Evolutionary conservation across 2,329 filamentous ascomycete species (phyloP).

Genomic region (Passalora sequoiae): DNA sequence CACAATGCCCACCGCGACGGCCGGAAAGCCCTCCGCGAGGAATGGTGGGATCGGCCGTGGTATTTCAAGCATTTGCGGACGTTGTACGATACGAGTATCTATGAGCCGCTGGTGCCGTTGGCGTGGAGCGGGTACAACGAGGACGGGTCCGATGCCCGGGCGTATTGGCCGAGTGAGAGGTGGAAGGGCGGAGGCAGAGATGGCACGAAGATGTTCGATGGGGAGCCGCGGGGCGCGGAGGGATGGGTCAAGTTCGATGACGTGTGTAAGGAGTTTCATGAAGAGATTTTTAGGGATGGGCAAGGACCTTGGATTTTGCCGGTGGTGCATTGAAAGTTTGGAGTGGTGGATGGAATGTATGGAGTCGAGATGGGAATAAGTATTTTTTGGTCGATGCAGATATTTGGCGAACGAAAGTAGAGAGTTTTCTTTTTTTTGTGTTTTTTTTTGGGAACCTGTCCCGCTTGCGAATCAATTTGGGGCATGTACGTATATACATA

Average conservation of each 20-base stretch:
- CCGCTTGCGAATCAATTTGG: background rate
- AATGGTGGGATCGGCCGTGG: constrained; percentile 26
- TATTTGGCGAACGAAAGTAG: too few species aligned
- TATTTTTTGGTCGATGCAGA: too few species aligned
- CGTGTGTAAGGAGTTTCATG: constrained; percentile 41
- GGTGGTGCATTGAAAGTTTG: constrained; percentile 17
- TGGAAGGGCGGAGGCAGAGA: constrained; percentile 46
- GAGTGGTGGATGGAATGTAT: too few species aligned
- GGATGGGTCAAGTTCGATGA: constrained; percentile 43
- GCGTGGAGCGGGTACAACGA: constrained; percentile 38
- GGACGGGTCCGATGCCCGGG: constrained; percentile 31
- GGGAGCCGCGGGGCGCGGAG: constrained; percentile 38
- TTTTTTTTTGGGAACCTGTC: background rate
- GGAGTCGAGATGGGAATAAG: background rate
- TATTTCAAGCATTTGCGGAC: constrained; percentile 16
- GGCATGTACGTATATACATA: background rate
- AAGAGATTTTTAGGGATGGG: constrained; percentile 44
- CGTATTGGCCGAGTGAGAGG: constrained; percentile 42
- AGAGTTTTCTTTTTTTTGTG: too few species aligned
- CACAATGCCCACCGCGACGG: constrained; percentile 23
- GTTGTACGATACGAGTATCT: constrained; percentile 19
- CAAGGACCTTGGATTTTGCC: constrained; percentile 34
- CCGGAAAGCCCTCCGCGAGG: constrained; percentile 17
- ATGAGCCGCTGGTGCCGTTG: constrained; percentile 19
- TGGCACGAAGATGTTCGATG: constrained; percentile 43